Evolutionary conservation across 2,329 filamentous ascomycete genomes (phyloP).

Genomic region (Fusarium piperis): DNA sequence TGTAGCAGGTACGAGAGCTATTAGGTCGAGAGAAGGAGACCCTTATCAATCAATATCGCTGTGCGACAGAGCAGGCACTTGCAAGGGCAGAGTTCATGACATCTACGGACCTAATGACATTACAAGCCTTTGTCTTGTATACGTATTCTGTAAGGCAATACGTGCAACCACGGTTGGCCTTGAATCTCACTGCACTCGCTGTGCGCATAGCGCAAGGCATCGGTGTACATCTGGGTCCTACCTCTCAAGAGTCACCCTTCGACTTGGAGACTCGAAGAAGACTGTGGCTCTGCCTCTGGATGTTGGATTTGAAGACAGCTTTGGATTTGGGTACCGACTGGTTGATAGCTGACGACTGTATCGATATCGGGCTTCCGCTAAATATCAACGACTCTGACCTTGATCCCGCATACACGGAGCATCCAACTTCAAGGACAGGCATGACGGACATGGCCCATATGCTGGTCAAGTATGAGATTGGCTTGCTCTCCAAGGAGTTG

Average conservation of each 20-base stretch:
- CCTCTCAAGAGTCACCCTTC: not conserved
- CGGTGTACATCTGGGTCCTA: slow-evolving; percentile 1
- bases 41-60: slow-evolving; percentile 5
- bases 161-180: slow-evolving; percentile 2
- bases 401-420: not conserved
- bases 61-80: slow-evolving; percentile 12
- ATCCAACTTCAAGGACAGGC: slow-evolving; percentile 7
- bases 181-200: slow-evolving; percentile 13
- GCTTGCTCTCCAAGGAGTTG: slow-evolving; percentile 2
- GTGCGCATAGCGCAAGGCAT: slow-evolving; percentile 15
- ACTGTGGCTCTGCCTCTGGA: slow-evolving; percentile 19
- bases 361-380: not conserved
- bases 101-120: slow-evolving; percentile 7
- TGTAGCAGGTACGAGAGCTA: slow-evolving; percentile 5
- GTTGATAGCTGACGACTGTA: not conserved
- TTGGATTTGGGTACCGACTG: slow-evolving; percentile 7
- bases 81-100: slow-evolving; percentile 15
- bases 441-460: slow-evolving; percentile 19
- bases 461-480: slow-evolving; percentile 13
- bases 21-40: slow-evolving; percentile 11
- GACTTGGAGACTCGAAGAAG: slow-evolving; percentile 10
- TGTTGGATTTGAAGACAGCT: slow-evolving; percentile 13
- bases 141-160: not conserved
- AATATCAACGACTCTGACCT: slow-evolving; percentile 20
- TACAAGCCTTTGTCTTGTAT: slow-evolving; percentile 15